Conservation (phyloP, 2,329 filamentous ascomycete species). For the Botrytis aclada region DNA sequence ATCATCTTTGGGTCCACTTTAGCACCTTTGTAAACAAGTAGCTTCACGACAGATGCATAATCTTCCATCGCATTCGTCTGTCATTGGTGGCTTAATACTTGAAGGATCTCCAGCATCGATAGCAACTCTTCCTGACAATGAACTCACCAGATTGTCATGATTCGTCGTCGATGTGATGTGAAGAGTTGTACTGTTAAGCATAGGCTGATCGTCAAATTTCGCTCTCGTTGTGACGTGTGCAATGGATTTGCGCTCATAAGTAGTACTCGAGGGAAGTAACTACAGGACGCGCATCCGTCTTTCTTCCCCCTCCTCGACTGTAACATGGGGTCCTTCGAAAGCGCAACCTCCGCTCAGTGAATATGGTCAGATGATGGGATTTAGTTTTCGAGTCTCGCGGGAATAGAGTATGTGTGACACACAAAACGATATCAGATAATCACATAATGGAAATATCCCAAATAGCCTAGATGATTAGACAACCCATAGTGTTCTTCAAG, state of each 20-base stretch:
- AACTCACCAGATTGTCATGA: background rate
- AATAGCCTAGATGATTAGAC: background rate
- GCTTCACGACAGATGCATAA: background rate
- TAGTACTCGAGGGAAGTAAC: background rate
- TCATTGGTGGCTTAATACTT: background rate
- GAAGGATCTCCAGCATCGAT: background rate
- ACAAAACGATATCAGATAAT: background rate
- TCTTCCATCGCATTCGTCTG: background rate
- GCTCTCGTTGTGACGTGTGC: background rate
- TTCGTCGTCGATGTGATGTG: background rate
- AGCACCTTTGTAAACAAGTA: background rate
- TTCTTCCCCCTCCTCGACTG: background rate
- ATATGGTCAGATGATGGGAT: background rate
- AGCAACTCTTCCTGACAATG: background rate
- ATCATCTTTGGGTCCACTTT: background rate
- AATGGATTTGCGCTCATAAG: background rate
- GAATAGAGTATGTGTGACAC: background rate
- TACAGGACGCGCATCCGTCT: background rate
- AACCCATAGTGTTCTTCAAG: background rate
- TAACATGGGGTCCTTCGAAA: background rate
- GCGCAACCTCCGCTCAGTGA: background rate
- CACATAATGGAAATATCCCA: background rate
- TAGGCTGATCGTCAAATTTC: background rate
- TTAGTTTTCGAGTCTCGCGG: background rate
- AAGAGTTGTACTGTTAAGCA: background rate